Base-by-base conservation (phyloP, 202 grass and related monocot species). In the Musa balbisiana region DNA sequence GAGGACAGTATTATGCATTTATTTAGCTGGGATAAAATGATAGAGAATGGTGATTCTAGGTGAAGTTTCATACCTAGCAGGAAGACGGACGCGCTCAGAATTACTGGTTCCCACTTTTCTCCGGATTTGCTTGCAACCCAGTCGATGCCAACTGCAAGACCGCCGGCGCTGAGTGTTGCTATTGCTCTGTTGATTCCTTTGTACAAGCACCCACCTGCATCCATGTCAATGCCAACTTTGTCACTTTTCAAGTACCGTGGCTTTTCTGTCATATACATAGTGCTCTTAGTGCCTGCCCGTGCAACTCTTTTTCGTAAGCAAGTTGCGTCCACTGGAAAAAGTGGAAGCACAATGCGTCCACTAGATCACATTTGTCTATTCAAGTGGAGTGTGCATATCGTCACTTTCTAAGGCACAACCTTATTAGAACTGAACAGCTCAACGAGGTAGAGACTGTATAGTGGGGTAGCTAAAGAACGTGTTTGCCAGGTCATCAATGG, bases 111-210 rank as follows among this genome's bases (percentile, higher is more conserved):
- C 15, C 54, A 0, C 24, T 72, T 79, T 27, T 77, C 60, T 54
- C 80, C 67, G 11, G 66, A 62, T 25, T 49, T 75, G 50, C 29
- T 80, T 11, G 78, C 76, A 8, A 79, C 22, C 84, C 84, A 86
- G 15, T 86, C 76, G 26, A 65, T 66, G 23, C 80, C 84, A 20
- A 86, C 64, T 13, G 84, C 84, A 8, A 86, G 62, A 53, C 23
- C 71, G n/a, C 76, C 84, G 22, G 80, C 84, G 51, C 16, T 70
- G 12, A 86, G 55, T 12, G 84, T 87, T 12, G 81, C 76, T 9
- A 63, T 29, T 10, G 78, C 73, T 29, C 74, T 55, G 69, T 80
- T 82, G 0, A 81, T 59, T 4, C 71, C 79, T 33, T 76, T 84
- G 78, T 81, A 83, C 58, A 84, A 29, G 22, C 72, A 55, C 24